Evolutionary conservation across 306 rosid species (phyloP).

Genomic region (Quercus mongolica): DNA sequence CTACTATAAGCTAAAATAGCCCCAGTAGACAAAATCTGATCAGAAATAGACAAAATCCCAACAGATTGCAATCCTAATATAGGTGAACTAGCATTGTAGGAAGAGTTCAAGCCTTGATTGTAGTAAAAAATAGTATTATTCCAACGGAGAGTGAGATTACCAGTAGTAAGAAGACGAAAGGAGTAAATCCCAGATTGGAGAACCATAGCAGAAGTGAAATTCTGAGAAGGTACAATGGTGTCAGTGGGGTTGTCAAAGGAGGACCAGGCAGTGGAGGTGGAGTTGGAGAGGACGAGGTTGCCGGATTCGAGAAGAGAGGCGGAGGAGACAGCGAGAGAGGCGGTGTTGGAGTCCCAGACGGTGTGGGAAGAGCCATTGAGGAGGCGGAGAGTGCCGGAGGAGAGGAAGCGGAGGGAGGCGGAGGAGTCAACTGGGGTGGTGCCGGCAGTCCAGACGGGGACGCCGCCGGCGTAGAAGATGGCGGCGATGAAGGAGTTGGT

Average conservation of each 20-base stretch:
- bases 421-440: constrained; percentile 41
- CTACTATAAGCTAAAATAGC: constrained; percentile 54
- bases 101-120: constrained; percentile 56
- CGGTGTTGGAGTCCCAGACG: constrained; percentile 57
- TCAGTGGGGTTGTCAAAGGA: constrained; percentile 64
- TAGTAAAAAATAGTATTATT: constrained; percentile 39
- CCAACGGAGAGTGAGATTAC: constrained; percentile 60
- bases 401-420: constrained; percentile 44
- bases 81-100: constrained; percentile 39
- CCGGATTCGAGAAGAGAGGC: constrained; percentile 43
- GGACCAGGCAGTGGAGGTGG: constrained; percentile 46
- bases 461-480: constrained; percentile 42
- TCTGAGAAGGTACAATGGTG: constrained; percentile 54
- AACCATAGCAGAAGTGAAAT: constrained; percentile 37
- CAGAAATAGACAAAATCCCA: constrained; percentile 50
- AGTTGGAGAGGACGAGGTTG: constrained; percentile 36
- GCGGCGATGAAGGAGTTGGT: constrained; percentile 51
- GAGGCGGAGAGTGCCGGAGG: constrained; percentile 52
- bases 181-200: constrained; percentile 54
- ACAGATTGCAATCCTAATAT: constrained; percentile 27
- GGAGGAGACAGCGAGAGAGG: constrained; percentile 42
- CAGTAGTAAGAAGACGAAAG: constrained; percentile 25
- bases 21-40: constrained; percentile 26
- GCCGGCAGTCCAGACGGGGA: constrained; percentile 61
- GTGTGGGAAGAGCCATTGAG: constrained; percentile 49